phyloP scores from a whole-genome alignment of 768 basidiomycete genomes.

The Amanita brunnescens region DNA sequence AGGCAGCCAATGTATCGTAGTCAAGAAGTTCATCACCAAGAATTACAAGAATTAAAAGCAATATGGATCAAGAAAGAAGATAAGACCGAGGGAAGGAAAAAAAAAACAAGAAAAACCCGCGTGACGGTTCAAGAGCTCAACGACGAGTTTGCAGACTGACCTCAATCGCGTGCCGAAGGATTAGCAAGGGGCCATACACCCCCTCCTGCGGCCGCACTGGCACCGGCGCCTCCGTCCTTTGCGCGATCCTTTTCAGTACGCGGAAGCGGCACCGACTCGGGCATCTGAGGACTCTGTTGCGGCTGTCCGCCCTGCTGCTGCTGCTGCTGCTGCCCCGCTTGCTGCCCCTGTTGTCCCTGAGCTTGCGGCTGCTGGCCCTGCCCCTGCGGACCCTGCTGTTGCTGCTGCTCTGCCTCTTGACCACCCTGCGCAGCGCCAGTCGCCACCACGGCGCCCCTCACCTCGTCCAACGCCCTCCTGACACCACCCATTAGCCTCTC shows the following conservation, averaged over 20 bases:
- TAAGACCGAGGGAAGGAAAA: not conserved
- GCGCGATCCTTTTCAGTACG: constrained; percentile 3
- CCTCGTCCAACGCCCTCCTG: constrained; percentile 70
- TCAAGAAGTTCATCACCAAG: not conserved
- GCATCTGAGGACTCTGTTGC: not conserved
- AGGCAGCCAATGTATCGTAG: not conserved
- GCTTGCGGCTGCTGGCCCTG: not conserved
- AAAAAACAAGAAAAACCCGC: not conserved
- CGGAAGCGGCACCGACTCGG: constrained; percentile 7
- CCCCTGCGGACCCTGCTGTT: constrained; percentile 5
- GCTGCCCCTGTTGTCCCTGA: not conserved
- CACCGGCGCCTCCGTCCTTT: constrained; percentile 9
- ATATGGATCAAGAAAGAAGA: not conserved
- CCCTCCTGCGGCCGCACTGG: constrained; percentile 15
- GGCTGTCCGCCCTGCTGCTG: not conserved
- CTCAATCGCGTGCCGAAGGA: constrained; percentile 17
- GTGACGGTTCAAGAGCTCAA: not conserved
- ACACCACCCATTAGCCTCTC: constrained; percentile 65
- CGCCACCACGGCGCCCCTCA: constrained; percentile 31
- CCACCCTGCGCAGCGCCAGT: constrained; percentile 5
- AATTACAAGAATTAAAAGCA: not conserved
- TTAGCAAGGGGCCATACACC: constrained; percentile 27
- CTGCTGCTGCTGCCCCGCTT: not conserved
- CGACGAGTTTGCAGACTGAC: not conserved
- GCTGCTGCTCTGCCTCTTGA: constrained; percentile 10